phyloP scores from a whole-genome alignment of 768 basidiomycete species.

The Hemileccinum impolitum region DNA sequence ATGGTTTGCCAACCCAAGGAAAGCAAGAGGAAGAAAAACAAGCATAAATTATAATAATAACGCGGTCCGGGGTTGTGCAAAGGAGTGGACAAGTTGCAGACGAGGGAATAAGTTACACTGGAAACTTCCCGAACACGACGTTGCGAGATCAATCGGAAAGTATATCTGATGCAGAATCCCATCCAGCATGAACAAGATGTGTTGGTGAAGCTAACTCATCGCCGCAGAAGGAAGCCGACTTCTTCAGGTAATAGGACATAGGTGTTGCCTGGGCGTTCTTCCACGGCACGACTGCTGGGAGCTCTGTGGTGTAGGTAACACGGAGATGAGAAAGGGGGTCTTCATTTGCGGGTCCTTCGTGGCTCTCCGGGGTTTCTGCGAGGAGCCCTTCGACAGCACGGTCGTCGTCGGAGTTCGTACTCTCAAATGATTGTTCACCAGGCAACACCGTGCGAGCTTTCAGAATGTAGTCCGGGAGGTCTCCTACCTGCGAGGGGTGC shows the following conservation, averaged over 20 bases:
- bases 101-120: slow-evolving; percentile 24
- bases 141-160: slow-evolving; percentile 29
- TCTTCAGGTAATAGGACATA: slow-evolving; percentile 36
- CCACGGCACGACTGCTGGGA: slow-evolving; percentile 33
- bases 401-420: slow-evolving; percentile 37
- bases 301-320: slow-evolving; percentile 33
- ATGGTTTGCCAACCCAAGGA: slow-evolving; percentile 9
- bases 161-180: slow-evolving; percentile 51
- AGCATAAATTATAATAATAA: slow-evolving; percentile 28
- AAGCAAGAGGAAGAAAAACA: slow-evolving; percentile 7
- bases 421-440: slow-evolving; percentile 31
- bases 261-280: slow-evolving; percentile 33
- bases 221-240: slow-evolving; percentile 38
- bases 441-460: slow-evolving; percentile 26
- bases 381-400: slow-evolving; percentile 32
- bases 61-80: slow-evolving; percentile 15
- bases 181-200: slow-evolving; percentile 52
- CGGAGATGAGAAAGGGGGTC: slow-evolving; percentile 35
- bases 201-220: slow-evolving; percentile 43
- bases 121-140: slow-evolving; percentile 6
- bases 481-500: slow-evolving; percentile 26
- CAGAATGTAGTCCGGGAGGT: slow-evolving; percentile 23
- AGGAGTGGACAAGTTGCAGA: slow-evolving; percentile 16
- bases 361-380: slow-evolving; percentile 30
- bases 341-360: slow-evolving; percentile 29